Percentiles rank a stretch among this genome's conserved stretches.
Conservation (phyloP, 768 basidiomycete species). For the Boletus coccyginus region DNA sequence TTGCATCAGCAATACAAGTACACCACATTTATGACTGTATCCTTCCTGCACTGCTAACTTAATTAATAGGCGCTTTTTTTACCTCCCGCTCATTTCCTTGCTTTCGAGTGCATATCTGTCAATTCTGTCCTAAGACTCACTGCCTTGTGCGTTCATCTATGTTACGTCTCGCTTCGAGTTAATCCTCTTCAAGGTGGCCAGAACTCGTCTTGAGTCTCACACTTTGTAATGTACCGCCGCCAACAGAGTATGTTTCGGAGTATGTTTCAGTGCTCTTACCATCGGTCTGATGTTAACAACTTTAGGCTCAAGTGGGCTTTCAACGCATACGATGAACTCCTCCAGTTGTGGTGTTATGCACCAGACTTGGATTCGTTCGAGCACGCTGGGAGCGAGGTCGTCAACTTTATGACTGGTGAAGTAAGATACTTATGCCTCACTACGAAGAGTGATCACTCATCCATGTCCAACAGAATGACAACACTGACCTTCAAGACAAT, state of each 20-base stretch:
- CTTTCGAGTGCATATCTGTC: constrained; percentile 58
- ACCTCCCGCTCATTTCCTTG: constrained; percentile 69
- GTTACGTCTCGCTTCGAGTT: constrained; percentile 1
- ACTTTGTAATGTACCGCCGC: constrained; percentile 64
- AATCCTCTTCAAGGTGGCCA: constrained; percentile 52
- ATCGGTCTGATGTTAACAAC: not conserved
- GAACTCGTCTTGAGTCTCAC: constrained; percentile 68
- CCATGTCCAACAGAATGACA: constrained; percentile 19
- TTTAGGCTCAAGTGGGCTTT: constrained; percentile 56
- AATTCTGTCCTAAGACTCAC: constrained; percentile 63
- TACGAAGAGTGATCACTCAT: not conserved
- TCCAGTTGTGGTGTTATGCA: constrained; percentile 62
- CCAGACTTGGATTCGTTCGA: constrained; percentile 67
- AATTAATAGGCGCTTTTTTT: constrained; percentile 51
- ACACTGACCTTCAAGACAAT: constrained; percentile 60
- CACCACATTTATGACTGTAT: constrained; percentile 18
- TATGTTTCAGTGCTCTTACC: constrained; percentile 33
- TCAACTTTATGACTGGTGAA: constrained; percentile 52
- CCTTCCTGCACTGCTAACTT: not conserved
- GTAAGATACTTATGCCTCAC: constrained; percentile 38
- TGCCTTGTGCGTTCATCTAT: constrained; percentile 47
- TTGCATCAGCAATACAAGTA: constrained; percentile 65
- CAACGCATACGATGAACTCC: constrained; percentile 60
- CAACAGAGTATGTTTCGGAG: constrained; percentile 64
- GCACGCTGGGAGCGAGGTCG: constrained; percentile 58